Conservation (phyloP, 306 rosid species). For the Sphenostylis stenocarpa region DNA sequence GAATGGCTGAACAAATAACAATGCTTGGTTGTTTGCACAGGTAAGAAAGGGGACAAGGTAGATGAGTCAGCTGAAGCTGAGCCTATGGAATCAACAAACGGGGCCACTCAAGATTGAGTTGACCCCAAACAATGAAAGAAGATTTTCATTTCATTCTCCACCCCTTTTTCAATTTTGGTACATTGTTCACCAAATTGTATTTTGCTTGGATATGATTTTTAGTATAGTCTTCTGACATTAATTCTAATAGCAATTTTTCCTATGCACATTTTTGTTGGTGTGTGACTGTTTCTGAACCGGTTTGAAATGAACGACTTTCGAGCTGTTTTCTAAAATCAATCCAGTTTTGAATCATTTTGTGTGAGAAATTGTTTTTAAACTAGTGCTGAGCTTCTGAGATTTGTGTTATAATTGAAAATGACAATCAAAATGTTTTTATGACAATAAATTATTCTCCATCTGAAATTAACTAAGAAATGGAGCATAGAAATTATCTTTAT, state of each 20-base stretch:
- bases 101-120: constrained; percentile 59
- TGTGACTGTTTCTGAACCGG: no score
- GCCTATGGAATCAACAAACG: constrained; percentile 61
- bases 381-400: no score
- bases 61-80: constrained; percentile 69
- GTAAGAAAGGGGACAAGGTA: constrained; percentile 78
- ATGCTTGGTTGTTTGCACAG: constrained; percentile 41
- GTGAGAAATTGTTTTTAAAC: no score
- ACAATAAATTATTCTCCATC: no score
- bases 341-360: no score
- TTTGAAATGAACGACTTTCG: no score
- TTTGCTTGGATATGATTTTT: constrained; percentile 56
- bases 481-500: no score
- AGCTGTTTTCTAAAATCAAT: no score
- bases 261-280: constrained; percentile 8
- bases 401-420: no score
- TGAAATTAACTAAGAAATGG: no score
- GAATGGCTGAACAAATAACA: neutral
- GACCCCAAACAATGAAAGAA: neutral
- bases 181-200: constrained; percentile 46
- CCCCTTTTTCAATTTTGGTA: constrained; percentile 60
- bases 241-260: constrained; percentile 18
- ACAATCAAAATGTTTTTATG: no score
- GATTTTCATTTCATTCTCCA: constrained; percentile 1
- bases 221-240: constrained; percentile 17